A percentile compares a stretch with the other conserved stretches of the same genome.
These are phyloP conservation scores for Aspergillus phoenicis DNA, from an alignment of 2,329 filamentous ascomycete genomes.

Conservation along the genomic window DNA sequence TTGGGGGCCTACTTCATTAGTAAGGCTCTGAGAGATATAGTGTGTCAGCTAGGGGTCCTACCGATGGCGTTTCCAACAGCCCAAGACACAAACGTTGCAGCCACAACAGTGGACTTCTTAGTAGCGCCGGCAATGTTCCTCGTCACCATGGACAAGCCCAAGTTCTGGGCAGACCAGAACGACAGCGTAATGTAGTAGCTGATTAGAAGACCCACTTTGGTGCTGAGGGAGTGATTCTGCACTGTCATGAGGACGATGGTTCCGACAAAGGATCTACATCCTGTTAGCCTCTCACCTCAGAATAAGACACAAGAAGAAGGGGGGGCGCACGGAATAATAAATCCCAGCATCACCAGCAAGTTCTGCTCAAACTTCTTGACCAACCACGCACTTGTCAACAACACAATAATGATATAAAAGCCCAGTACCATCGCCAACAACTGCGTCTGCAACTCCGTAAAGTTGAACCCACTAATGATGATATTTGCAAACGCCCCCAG, in stretches of 20 bases:
- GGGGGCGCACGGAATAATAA: conserved; percentile 62
- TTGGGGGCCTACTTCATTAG: conserved; percentile 55
- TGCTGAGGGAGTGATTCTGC: conserved; percentile 57
- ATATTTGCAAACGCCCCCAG: conserved; percentile 74
- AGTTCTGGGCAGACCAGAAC: conserved; percentile 74
- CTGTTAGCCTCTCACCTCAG: neutral
- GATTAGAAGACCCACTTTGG: conserved; percentile 68
- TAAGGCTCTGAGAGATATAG: neutral
- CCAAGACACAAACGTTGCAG: conserved; percentile 72
- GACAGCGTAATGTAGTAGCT: conserved; percentile 76
- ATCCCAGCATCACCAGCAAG: conserved; percentile 65
- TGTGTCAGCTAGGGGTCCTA: conserved; percentile 12
- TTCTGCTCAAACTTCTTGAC: conserved; percentile 72
- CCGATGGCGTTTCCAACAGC: conserved; percentile 68
- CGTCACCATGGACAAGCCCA: conserved; percentile 67
- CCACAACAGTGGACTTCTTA: conserved; percentile 70
- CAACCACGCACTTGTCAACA: conserved; percentile 67
- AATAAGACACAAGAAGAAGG: conserved; percentile 11
- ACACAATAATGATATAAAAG: conserved; percentile 70
- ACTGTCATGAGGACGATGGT: conserved; percentile 74
- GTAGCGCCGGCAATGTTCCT: conserved; percentile 73
- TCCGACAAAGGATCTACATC: conserved; percentile 64
- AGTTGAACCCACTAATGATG: conserved; percentile 71
- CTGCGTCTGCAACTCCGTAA: conserved; percentile 68
- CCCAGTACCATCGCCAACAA: conserved; percentile 73